Percentiles rank a stretch among this genome's conserved stretches.
Conservation (phyloP, 2,329 filamentous ascomycete genomes). For the Penicillium corylophilum region DNA sequence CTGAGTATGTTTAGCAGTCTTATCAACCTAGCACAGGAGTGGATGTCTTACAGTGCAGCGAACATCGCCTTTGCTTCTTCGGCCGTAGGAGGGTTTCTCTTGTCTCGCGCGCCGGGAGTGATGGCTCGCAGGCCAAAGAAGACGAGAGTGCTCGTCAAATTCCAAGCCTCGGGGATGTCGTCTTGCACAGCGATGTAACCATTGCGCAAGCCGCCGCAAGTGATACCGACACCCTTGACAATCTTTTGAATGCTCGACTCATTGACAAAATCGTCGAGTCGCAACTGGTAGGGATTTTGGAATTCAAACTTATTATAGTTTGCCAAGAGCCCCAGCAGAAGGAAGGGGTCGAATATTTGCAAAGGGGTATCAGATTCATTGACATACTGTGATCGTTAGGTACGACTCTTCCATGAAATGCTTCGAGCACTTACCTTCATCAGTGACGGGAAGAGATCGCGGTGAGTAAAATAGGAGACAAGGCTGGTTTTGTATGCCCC, state of each 20-base stretch:
- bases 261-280: constrained; percentile 93
- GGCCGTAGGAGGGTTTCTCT: constrained; percentile 61
- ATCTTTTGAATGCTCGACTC: constrained; percentile 82
- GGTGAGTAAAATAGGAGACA: constrained; percentile 90
- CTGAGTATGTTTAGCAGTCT: constrained; percentile 47
- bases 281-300: constrained; percentile 90
- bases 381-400: constrained; percentile 60
- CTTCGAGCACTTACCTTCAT: constrained; percentile 69
- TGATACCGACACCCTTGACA: constrained; percentile 70
- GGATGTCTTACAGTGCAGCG: constrained; percentile 60
- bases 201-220: constrained; percentile 66
- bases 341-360: constrained; percentile 70
- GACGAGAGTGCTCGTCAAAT: constrained; percentile 72
- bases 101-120: constrained; percentile 65
- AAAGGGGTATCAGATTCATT: constrained; percentile 70
- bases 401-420: background rate
- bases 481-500: constrained; percentile 96
- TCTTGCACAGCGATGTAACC: constrained; percentile 85
- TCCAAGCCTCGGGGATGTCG: constrained; percentile 88
- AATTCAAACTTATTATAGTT: constrained; percentile 99
- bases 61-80: constrained; percentile 84
- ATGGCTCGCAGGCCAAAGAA: constrained; percentile 82
- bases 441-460: constrained; percentile 87
- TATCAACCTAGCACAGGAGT: background rate
- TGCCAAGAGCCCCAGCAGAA: constrained; percentile 78